Evolutionary conservation across 768 basidiomycete species (phyloP), one percentile per base, ranked within the genome.

Genomic region (Phanerochaete sordida): DNA sequence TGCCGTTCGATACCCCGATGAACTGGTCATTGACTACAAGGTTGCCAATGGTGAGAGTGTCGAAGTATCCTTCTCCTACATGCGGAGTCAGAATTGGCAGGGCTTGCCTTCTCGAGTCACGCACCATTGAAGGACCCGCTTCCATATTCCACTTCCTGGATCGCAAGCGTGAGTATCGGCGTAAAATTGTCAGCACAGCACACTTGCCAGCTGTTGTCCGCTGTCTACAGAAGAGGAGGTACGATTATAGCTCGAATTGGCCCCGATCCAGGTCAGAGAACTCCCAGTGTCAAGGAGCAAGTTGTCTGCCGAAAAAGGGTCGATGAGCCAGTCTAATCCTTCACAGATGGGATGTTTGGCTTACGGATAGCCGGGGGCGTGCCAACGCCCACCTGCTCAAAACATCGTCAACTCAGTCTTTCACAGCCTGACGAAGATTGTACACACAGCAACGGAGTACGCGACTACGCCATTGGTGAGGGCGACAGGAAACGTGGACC

Each of bases 141-240:
- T 7, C 77, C 76, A 56, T 89, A 72, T 1, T 79, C 76, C 43
- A 90, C 82, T 1, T 72, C 74, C 68, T 89, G n/a, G n/a, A n/a
- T 12, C 11, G 12, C 8, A 21, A 30, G 1, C 30, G 6, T 39
- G 23, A 43, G 31, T 31, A 9, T n/a, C 11, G 11, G 28, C 11
- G 3, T 5, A 16, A 16, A 2, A 12, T 6, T 5, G 11, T 13
- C 2, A 9, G 16, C 21, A 71, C 80, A 57, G 73, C 82, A 84
- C 62, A 89, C 84, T 8, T 16, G 57, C 60, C 30, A 61, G 4
- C 37, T 26, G 11, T 19, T 61, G 4, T 13, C 35, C 47, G 1
- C 55, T 61, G 26, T 49, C 28, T 39, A 26, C 4, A 8, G 44
- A 19, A 23, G 60, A 43, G 60, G 28, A 1, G n/a, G 26, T n/a